phyloP scores from a whole-genome alignment of 345 rosid genomes.

The Linum lewisii region DNA sequence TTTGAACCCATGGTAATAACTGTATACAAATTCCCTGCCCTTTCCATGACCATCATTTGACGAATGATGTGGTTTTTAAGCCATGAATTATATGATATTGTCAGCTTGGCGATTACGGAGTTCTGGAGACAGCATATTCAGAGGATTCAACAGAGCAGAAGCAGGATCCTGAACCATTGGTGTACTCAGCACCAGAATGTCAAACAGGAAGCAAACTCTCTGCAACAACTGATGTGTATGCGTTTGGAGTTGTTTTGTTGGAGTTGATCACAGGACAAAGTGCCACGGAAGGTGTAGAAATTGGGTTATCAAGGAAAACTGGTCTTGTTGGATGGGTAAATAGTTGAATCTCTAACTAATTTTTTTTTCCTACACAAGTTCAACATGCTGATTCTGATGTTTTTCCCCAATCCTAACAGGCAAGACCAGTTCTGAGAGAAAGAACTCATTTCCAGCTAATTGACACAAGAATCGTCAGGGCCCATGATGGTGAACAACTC shows the following conservation, averaged over 20 bases:
- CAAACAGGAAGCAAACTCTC: constrained; percentile 15
- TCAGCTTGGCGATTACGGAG: constrained; percentile 28
- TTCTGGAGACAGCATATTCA: constrained; percentile 1
- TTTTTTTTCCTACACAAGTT: no score
- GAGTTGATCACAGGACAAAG: constrained; percentile 31
- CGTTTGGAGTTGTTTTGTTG: constrained; percentile 28
- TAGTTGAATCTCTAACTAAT: neutral
- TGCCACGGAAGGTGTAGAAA: constrained; percentile 6
- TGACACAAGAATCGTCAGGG: constrained; percentile 19
- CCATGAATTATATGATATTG: neutral
- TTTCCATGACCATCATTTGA: neutral
- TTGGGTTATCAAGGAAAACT: constrained; percentile 2
- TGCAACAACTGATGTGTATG: constrained; percentile 27
- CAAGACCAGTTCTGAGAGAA: constrained; percentile 24
- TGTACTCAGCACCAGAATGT: constrained; percentile 27
- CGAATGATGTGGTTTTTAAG: neutral
- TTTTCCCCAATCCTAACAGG: constrained; percentile 15
- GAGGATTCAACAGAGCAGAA: constrained; percentile 7
- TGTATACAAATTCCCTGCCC: neutral
- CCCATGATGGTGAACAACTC: constrained; percentile 24
- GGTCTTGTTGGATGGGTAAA: constrained; percentile 26
- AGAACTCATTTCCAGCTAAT: constrained; percentile 17
- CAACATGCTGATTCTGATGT: neutral
- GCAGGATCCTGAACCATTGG: no score
- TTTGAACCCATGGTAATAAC: constrained; percentile 27